Base-by-base conservation (phyloP, 2,329 filamentous ascomycete genomes). In the Phialocephala subalpina region DNA sequence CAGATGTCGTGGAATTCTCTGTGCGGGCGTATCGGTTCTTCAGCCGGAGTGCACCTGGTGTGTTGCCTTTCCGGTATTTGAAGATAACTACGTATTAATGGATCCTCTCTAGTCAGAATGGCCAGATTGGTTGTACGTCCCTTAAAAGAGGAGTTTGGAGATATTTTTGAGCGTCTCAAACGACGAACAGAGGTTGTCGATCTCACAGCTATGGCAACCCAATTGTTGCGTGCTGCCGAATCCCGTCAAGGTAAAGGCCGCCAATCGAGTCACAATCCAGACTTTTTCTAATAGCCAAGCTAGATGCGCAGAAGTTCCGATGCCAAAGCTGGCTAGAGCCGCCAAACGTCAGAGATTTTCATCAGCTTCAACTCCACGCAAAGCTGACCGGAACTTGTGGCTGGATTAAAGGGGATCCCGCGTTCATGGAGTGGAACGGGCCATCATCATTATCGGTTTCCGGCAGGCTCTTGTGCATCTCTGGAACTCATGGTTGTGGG, bases 401-500 rank as follows among this genome's bases (percentile, higher is more conserved):
- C 38, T 42, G 38, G 38, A 42, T 42, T 42, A 16, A n/a, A n/a
- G 18, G 38, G 12, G 12, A 42, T 16, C 12, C 12, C 4, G 12
- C 12, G 4, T 42, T 42, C 18, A 12, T 42, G 4, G 14, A 16
- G 18, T 42, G 38, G 38, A 42, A 33, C 12, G 18, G 12, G 14
- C 14, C 38, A 16, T n/a, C 38, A 42, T 14, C 38, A 3, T 12
- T n/a, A 16, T n/a, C 38, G 12, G 12, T 16, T 42, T 42, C 38
- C 18, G 38, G 14, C 18, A 4, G 60, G 27, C 60, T 63, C 8
- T 49, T 63, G 25, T 47, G n/a, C 27, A 58, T 63, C 14, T 49
- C n/a, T 14, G 60, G 60, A 63, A 58, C 40, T 57, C 60, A 57
- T 47, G 60, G 60, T 0, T 63, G 52, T 58, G 60, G 60, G 2